These are phyloP conservation scores for Podospora sp. DNA, from an alignment of 495 filamentous ascomycete genomes.

Conservation along the genomic window DNA sequence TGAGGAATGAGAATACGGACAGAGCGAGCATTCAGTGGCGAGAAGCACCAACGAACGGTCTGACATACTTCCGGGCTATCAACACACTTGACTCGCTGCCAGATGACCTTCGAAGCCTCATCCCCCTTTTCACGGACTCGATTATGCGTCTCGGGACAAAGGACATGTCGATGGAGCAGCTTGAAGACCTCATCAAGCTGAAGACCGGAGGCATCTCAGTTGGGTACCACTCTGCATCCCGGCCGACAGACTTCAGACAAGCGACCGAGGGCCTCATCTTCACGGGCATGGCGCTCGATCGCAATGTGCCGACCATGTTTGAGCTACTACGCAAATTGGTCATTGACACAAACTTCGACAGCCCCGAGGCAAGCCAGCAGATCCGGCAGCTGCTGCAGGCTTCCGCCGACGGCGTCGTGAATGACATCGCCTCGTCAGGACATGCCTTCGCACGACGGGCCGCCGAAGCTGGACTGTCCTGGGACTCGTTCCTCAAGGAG, in stretches of 20 bases:
- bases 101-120: slow-evolving; percentile 77
- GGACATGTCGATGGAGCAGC: slow-evolving; percentile 84
- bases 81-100: slow-evolving; percentile 79
- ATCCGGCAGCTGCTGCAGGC: slow-evolving; percentile 84
- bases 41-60: slow-evolving; percentile 88
- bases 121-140: slow-evolving; percentile 89
- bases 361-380: slow-evolving; percentile 73
- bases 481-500: slow-evolving; percentile 69
- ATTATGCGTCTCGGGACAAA: slow-evolving; percentile 91
- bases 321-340: slow-evolving; percentile 78
- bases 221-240: slow-evolving; percentile 74
- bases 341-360: slow-evolving; percentile 85
- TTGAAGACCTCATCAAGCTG: slow-evolving; percentile 92
- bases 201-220: slow-evolving; percentile 92
- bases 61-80: slow-evolving; percentile 94
- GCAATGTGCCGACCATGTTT: slow-evolving; percentile 89
- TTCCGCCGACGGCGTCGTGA: slow-evolving; percentile 85
- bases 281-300: slow-evolving; percentile 81
- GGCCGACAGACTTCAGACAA: slow-evolving; percentile 66
- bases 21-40: slow-evolving; percentile 82
- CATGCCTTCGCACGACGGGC: slow-evolving; percentile 82
- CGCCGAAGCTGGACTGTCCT: slow-evolving; percentile 77
- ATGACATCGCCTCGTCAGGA: slow-evolving; percentile 83
- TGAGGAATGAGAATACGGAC: slow-evolving; percentile 68
- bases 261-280: slow-evolving; percentile 81